Evolutionary conservation across 768 basidiomycete species (phyloP).

Genomic region (Pulveroboletus frians): DNA sequence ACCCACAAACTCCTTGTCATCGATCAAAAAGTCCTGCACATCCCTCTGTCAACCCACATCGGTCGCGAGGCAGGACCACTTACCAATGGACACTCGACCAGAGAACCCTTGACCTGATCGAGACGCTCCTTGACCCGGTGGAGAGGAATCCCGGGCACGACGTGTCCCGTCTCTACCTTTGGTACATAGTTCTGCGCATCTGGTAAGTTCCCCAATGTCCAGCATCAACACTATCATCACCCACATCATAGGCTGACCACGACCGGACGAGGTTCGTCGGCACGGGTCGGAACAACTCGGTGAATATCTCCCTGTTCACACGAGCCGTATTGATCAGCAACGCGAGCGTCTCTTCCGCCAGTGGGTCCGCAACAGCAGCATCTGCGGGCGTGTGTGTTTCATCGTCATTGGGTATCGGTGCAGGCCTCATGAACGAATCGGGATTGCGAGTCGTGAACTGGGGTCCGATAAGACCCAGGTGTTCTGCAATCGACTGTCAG

Average conservation of each 20-base stretch:
- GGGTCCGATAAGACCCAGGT: conserved; percentile 80
- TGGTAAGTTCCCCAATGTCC: conserved; percentile 4
- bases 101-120: conserved; percentile 56
- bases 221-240: conserved; percentile 21
- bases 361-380: conserved; percentile 68
- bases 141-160: conserved; percentile 63
- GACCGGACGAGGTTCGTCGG: conserved; percentile 77
- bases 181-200: conserved; percentile 61
- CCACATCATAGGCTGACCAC: conserved; percentile 75
- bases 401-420: conserved; percentile 65
- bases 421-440: conserved; percentile 69
- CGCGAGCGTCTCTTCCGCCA: conserved; percentile 52
- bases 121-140: conserved; percentile 73
- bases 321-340: conserved; percentile 70
- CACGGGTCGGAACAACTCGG: conserved; percentile 81
- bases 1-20: conserved; percentile 65
- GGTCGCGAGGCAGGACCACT: conserved; percentile 16
- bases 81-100: conserved; percentile 77
- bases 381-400: conserved; percentile 59
- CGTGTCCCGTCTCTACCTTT: conserved; percentile 76
- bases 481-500: conserved; percentile 46
- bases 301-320: conserved; percentile 79
- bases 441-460: conserved; percentile 45
- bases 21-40: conserved; percentile 75
- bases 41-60: conserved; percentile 6